Evolutionary conservation across 2,329 filamentous ascomycete species (phyloP), one percentile per base, ranked within the genome.

Genomic region (Fusarium sarcochroum): DNA sequence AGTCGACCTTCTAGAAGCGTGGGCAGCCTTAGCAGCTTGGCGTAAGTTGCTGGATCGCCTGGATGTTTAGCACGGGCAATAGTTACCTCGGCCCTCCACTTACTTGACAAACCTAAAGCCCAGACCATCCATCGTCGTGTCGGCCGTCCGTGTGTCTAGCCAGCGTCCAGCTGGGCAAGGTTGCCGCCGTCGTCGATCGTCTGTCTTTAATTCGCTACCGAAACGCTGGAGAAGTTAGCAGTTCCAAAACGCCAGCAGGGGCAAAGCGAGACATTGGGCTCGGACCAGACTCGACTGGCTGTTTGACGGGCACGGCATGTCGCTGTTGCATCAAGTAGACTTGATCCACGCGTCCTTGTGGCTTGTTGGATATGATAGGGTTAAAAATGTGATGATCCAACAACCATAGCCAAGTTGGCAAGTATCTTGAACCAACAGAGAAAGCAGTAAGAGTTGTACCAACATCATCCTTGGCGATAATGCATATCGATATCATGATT

Each of bases 131-230:
- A 30, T 30, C 30, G 23, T 56, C 32, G 42, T 13, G 27, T 51
- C 32, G 48, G 44, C 27, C 27, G 10, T 30, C 27, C 27, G 27
- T 30, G 27, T 30, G 27, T 13, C 10, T 10, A 30, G 27, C 44
- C 50, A 45, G 15, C 45, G 23, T 68, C 65, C 72, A 76, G 74
- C 75, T 76, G 75, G 68, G 67, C 75, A 75, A 74, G 74, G 75
- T 76, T 73, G 54, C 61, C 61, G 65, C 58, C 56, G 55, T 53
- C 59, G 68, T 63, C 50, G 66, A 66, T 65, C 58, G 23, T 50
- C 38, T 17, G 46, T 17, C 32, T 72, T n/a, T 76, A 75, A 76
- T 78, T 77, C 71, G 77, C 73, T 79, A 79, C 76, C 77, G 61
- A 62, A 35, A 58, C 47, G 61, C 64, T 73, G 77, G 76, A 42